phyloP scores from a whole-genome alignment of 2,329 filamentous ascomycete genomes.

The Ceratocystis alfenasii region DNA sequence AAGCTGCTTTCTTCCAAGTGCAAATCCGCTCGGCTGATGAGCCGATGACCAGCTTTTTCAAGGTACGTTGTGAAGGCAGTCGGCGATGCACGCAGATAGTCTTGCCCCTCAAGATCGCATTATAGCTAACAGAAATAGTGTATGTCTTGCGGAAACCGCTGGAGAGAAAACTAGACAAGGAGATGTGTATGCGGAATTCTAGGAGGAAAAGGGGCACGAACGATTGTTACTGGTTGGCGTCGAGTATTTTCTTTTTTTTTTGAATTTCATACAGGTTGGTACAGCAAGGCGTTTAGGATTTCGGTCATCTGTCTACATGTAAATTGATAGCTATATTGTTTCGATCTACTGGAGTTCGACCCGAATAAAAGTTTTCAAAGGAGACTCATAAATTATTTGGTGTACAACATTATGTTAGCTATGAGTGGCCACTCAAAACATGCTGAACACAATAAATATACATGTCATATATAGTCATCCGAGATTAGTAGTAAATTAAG shows the following conservation, averaged over 20 bases:
- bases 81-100: conserved; percentile 16
- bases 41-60: conserved; percentile 95
- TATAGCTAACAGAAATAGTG: conserved; percentile 36
- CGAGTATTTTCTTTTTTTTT: not conserved
- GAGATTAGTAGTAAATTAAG: not conserved
- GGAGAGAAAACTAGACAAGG: conserved; percentile 49
- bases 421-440: not conserved
- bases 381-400: no score
- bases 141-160: conserved; percentile 53
- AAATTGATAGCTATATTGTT: not conserved
- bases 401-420: no score
- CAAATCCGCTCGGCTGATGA: conserved; percentile 98
- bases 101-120: not conserved
- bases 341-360: not conserved
- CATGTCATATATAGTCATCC: no score
- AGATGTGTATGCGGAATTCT: not conserved
- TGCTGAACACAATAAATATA: not conserved
- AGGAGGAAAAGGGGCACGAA: not conserved
- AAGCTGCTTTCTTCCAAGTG: conserved; percentile 90
- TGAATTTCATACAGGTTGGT: not conserved
- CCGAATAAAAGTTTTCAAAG: not conserved
- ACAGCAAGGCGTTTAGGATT: conserved; percentile 7
- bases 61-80: conserved; percentile 39
- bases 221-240: no score
- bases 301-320: not conserved